phyloP scores from a whole-genome alignment of 495 filamentous ascomycete genomes.

The Halenospora varia region DNA sequence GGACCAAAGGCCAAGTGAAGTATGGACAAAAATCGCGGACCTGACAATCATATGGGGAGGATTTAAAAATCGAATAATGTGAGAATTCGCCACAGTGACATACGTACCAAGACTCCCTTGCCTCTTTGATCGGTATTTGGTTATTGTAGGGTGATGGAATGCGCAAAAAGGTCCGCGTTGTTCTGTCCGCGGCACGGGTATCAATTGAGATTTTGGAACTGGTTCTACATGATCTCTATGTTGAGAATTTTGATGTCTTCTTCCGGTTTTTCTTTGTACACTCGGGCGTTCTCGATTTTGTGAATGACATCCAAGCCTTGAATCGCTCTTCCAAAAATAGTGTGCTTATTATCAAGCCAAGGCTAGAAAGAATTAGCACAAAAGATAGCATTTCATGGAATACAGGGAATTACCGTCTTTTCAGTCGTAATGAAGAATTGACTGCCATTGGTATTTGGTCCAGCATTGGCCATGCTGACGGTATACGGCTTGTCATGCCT shows the following conservation, averaged over 20 bases:
- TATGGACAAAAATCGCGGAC: neutral
- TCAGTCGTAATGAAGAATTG: conserved; percentile 99
- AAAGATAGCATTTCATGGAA: neutral
- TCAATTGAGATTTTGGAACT: conserved; percentile 5
- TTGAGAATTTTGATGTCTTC: conserved; percentile 97
- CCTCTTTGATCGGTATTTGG: no score
- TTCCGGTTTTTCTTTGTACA: conserved; percentile 94
- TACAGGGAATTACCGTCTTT: conserved; percentile 58
- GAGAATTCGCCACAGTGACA: no score
- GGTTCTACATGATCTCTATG: conserved; percentile 57
- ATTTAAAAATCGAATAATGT: no score
- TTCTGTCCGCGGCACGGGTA: no score
- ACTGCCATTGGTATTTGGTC: conserved; percentile 71
- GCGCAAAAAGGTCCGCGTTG: no score
- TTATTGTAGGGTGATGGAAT: neutral
- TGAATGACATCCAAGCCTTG: conserved; percentile 94
- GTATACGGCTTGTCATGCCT: conserved; percentile 97
- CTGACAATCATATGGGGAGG: no score
- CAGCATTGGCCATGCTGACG: conserved; percentile 95
- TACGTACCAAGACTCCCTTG: no score
- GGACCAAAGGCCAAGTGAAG: neutral
- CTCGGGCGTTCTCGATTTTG: conserved; percentile 87
- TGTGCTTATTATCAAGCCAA: conserved; percentile 96
- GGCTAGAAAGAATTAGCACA: conserved; percentile 38
- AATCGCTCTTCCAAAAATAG: conserved; percentile 87